phyloP scores from a whole-genome alignment of 345 rosid species.

The Salix viminalis region DNA sequence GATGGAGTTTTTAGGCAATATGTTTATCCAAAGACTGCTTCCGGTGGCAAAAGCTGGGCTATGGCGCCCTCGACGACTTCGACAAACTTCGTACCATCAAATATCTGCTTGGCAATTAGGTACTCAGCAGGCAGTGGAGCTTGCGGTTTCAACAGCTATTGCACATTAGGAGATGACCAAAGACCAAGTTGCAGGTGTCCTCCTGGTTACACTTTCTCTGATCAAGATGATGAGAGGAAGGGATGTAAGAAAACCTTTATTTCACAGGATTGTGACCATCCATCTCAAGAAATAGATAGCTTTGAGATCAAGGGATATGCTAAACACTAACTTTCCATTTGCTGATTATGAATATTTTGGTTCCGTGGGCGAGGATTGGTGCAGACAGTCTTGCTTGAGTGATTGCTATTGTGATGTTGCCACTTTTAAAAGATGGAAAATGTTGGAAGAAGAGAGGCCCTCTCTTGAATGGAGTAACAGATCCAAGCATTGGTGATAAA shows the following conservation, averaged over 20 bases:
- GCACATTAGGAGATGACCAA: slow-evolving; percentile 29
- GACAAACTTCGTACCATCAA: slow-evolving; percentile 18
- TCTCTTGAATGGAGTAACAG: slow-evolving; percentile 34
- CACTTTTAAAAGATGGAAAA: slow-evolving; percentile 6
- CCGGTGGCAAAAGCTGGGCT: slow-evolving; percentile 19
- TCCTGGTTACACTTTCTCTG: not conserved
- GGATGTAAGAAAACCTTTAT: slow-evolving; percentile 39
- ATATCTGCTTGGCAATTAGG: slow-evolving; percentile 32
- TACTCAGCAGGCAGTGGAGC: slow-evolving; percentile 33
- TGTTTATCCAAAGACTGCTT: slow-evolving; percentile 37
- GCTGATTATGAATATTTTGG: fast-evolving
- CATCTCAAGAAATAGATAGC: slow-evolving; percentile 5
- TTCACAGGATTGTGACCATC: slow-evolving; percentile 33
- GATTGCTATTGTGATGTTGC: slow-evolving; percentile 62
- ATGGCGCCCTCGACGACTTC: slow-evolving; percentile 22
- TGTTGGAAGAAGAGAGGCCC: slow-evolving; percentile 58
- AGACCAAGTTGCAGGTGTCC: slow-evolving; percentile 45
- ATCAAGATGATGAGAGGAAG: slow-evolving; percentile 29
- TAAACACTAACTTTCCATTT: too few relatives aligned
- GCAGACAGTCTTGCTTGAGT: slow-evolving; percentile 29
- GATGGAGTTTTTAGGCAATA: slow-evolving; percentile 59
- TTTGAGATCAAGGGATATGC: too few relatives aligned
- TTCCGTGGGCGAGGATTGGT: too few relatives aligned
- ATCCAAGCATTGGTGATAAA: slow-evolving; percentile 3
- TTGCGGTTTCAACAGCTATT: slow-evolving; percentile 61